Percentiles rank a stretch among this genome's conserved stretches.
These are phyloP conservation scores for Pontederia paniculata DNA, from an alignment of 176 grass and related monocot species.

Conservation along the genomic window DNA sequence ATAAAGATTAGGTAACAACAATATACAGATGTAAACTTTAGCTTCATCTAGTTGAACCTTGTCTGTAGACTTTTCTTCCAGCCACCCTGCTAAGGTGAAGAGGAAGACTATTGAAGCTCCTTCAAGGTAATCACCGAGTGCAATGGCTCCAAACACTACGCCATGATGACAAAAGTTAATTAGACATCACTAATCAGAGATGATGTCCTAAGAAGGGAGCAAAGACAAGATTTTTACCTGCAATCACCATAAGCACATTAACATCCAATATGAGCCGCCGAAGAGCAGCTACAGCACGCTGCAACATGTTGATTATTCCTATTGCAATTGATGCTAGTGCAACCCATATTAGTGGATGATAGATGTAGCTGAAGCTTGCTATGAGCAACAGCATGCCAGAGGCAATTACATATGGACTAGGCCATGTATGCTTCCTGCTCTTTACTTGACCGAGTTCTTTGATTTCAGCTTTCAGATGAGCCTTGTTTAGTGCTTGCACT, in stretches of 20 bases:
- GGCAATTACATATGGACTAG: not conserved
- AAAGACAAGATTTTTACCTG: not conserved
- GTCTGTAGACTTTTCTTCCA: slow-evolving; percentile 1
- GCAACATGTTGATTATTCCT: not conserved
- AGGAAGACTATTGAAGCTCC: slow-evolving; percentile 9
- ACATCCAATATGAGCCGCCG: not conserved
- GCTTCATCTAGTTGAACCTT: not conserved
- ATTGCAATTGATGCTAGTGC: not conserved
- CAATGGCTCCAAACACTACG: slow-evolving; percentile 3
- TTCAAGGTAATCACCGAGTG: slow-evolving; percentile 6
- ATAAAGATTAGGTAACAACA: not conserved
- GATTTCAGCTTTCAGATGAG: slow-evolving; percentile 12
- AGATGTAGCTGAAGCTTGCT: slow-evolving; percentile 1
- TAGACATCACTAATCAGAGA: no score
- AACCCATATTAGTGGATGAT: slow-evolving; percentile 1
- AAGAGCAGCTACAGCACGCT: not conserved
- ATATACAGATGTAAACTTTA: not conserved
- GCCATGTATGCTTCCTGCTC: not conserved
- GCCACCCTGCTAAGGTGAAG: slow-evolving; percentile 7
- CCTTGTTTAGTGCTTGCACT: slow-evolving; percentile 2
- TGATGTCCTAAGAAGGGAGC: not conserved
- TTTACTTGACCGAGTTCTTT: not conserved
- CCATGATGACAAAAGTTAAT: not conserved
- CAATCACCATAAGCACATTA: slow-evolving; percentile 10
- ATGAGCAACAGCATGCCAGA: slow-evolving; percentile 5